Conservation (phyloP, 2,329 filamentous ascomycete genomes). For the Aureobasidium zeae region DNA sequence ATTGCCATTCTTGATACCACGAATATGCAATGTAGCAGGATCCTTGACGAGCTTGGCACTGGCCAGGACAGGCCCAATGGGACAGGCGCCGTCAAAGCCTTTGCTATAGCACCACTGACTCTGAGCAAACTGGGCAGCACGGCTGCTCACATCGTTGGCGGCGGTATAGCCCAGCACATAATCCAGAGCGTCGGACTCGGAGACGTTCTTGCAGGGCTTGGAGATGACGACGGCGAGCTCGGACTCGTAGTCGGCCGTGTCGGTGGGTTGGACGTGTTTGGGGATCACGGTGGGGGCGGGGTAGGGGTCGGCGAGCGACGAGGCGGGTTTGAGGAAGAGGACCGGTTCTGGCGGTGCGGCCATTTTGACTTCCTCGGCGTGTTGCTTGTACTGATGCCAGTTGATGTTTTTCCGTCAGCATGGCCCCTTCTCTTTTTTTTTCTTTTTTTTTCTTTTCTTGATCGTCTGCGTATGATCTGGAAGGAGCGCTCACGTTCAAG, state of each 20-base stretch:
- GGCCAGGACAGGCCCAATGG: constrained; percentile 34
- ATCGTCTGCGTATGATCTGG: neutral
- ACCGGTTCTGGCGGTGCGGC: constrained; percentile 43
- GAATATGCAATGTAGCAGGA: constrained; percentile 43
- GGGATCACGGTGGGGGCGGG: constrained; percentile 44
- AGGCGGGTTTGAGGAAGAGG: constrained; percentile 50
- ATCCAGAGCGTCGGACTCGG: constrained; percentile 46
- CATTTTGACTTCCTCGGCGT: constrained; percentile 45
- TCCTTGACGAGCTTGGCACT: constrained; percentile 13
- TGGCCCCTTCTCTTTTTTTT: neutral
- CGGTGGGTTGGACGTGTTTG: constrained; percentile 43
- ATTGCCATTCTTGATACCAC: constrained; percentile 35
- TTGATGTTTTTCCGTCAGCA: neutral
- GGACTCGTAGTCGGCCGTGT: constrained; percentile 51
- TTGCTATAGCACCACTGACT: constrained; percentile 52
- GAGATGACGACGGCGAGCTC: constrained; percentile 51
- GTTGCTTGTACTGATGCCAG: constrained; percentile 37
- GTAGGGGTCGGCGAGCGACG: constrained; percentile 47
- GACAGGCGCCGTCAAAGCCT: constrained; percentile 49
- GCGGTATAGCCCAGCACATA: constrained; percentile 57
- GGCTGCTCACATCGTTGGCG: constrained; percentile 54
- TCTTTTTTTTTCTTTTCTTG: neutral
- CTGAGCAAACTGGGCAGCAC: constrained; percentile 46
- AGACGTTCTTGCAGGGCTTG: constrained; percentile 44
- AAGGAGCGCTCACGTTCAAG: constrained; percentile 38